Evolutionary conservation across 2,329 filamentous ascomycete genomes (phyloP), one percentile per base, ranked within the genome.

Genomic region (Arachnomyces sp.): DNA sequence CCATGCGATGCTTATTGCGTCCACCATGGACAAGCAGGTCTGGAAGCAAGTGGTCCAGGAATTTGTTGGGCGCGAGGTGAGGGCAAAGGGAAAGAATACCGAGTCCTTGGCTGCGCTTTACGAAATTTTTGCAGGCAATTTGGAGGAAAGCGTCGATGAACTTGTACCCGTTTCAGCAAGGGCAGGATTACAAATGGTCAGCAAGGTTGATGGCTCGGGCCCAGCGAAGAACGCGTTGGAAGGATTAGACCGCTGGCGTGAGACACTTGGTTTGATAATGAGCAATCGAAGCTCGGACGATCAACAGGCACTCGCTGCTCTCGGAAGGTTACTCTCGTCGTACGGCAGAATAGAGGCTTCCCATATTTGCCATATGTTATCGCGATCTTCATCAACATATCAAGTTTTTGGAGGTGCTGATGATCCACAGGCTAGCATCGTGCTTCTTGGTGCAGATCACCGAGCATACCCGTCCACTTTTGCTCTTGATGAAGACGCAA

Each of bases 31-130:
- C 15, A 72, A 70, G 33, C 68, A 73, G 4, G 71, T 93, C 2
- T 96, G 93, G 76, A 93, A 88, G 59, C 85, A 93, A 57, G 89
- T 98, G 17, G 79, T 88, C 1, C 88, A 94, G 54, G 92, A 98
- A 55, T 98, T 98, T 55, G 83, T 98, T 13, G 82, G 88, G 50
- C 89, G 93, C 54, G 92, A 98, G 60, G 86, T 98, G 40, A 93
- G 92, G 58, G 82, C 82, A 38, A 70, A 81, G 3, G 80, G 84
- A 2, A 79, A 81, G 39, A 85, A 83, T 51, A 88, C 88, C 39
- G 84, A 95, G 60, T 85, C 90, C 2, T 71, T 98, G 34, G 89
- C 90, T 20, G 87, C 90, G 0, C 67, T 98, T 3, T 98, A 98
- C 60, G 87, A 94, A 56, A 81, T 96, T 1, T 81, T 98, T 45